Conservation (phyloP, 768 basidiomycete genomes). For the Mycena latifolia region DNA sequence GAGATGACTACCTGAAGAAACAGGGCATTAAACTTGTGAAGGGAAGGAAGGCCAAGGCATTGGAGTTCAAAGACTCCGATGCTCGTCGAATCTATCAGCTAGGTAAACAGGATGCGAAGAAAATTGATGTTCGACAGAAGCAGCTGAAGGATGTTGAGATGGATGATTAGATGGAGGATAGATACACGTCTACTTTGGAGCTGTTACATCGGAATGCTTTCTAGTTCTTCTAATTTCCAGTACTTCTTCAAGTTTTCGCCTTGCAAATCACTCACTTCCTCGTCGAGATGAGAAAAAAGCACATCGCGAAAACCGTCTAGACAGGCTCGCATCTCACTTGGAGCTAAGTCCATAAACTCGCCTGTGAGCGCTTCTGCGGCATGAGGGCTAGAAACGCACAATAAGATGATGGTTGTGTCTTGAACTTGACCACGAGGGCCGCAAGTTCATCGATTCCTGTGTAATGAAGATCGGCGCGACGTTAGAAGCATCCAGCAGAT, state of each 20-base stretch:
- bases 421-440: slow-evolving; percentile 56
- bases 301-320: slow-evolving; percentile 63
- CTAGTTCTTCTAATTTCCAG: slow-evolving; percentile 62
- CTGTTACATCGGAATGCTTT: slow-evolving; percentile 44
- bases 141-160: slow-evolving; percentile 37
- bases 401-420: slow-evolving; percentile 57
- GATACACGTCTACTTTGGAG: too few relatives aligned
- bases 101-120: slow-evolving; percentile 45
- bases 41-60: slow-evolving; percentile 26
- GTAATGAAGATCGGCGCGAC: background rate
- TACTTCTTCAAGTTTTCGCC: slow-evolving; percentile 67
- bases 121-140: slow-evolving; percentile 42
- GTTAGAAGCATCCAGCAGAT: background rate
- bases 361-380: background rate
- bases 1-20: slow-evolving; percentile 42
- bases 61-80: slow-evolving; percentile 36
- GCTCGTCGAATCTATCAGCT: slow-evolving; percentile 42
- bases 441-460: slow-evolving; percentile 56
- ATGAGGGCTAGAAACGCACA: slow-evolving; percentile 32
- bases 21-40: slow-evolving; percentile 36
- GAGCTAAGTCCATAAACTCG: slow-evolving; percentile 43
- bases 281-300: slow-evolving; percentile 65
- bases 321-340: slow-evolving; percentile 61
- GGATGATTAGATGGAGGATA: slow-evolving; percentile 9
- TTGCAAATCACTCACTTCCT: slow-evolving; percentile 64